Percentiles rank a stretch among this genome's conserved stretches.
phyloP scores from a whole-genome alignment of 306 rosid species.

The Cicer judaicum region DNA sequence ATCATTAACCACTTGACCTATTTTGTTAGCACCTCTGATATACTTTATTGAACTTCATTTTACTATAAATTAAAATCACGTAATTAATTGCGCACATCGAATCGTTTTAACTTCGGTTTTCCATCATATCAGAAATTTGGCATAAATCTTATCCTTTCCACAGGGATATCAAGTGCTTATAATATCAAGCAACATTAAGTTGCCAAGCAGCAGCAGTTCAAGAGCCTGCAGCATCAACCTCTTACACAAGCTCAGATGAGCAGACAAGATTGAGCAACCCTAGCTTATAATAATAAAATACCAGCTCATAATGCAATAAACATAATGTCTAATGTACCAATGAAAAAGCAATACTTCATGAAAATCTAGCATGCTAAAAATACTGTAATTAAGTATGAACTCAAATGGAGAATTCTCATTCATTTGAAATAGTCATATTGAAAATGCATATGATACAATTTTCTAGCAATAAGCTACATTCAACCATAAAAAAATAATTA shows the following conservation, averaged over 20 bases:
- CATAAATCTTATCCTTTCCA: background rate
- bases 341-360: background rate
- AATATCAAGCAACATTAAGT: constrained; percentile 2
- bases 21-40: no score
- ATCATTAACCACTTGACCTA: no score
- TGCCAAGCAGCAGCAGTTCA: background rate
- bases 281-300: constrained; percentile 19
- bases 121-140: constrained; percentile 10
- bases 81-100: background rate
- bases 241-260: background rate
- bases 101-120: background rate
- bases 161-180: constrained; percentile 14
- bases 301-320: background rate
- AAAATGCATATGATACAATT: constrained; percentile 39
- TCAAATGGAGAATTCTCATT: constrained; percentile 35
- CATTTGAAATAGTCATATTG: constrained; percentile 35
- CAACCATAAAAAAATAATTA: constrained; percentile 36
- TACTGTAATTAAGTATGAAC: background rate
- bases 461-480: constrained; percentile 12
- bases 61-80: background rate
- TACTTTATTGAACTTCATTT: background rate
- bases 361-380: background rate
- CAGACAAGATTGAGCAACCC: constrained; percentile 4
- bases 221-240: constrained; percentile 7
- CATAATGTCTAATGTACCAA: background rate